These are phyloP conservation scores for Syzygium aqueum DNA, from an alignment of 345 rosid genomes.

Conservation along the genomic window DNA sequence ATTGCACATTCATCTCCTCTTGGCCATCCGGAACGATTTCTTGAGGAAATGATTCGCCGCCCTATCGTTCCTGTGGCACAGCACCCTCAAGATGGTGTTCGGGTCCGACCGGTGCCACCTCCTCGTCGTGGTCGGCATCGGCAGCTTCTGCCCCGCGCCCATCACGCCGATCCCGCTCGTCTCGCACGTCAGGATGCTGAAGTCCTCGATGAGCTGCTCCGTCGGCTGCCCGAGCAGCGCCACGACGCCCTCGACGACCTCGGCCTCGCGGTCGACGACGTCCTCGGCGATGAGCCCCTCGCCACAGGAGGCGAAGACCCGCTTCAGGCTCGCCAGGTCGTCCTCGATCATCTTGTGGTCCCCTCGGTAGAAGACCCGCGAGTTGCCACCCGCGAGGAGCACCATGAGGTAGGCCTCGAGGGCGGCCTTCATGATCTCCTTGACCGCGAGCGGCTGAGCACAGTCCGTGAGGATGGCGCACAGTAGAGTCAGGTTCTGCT, in stretches of 20 bases:
- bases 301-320: constrained; percentile 19
- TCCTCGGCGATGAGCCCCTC: constrained; percentile 35
- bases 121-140: constrained; percentile 42
- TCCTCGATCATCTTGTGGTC: constrained; percentile 22
- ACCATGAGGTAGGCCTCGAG: constrained; percentile 36
- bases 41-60: constrained; percentile 26
- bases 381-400: constrained; percentile 28
- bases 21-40: constrained; percentile 33
- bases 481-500: constrained; percentile 34
- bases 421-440: constrained; percentile 34
- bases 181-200: constrained; percentile 33
- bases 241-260: constrained; percentile 27
- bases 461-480: constrained; percentile 31
- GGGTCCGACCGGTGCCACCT: constrained; percentile 44
- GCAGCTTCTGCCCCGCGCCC: constrained; percentile 28
- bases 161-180: constrained; percentile 30
- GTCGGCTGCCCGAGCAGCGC: constrained; percentile 33
- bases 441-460: constrained; percentile 26
- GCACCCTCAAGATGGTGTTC: constrained; percentile 31
- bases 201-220: constrained; percentile 39
- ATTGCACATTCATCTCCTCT: constrained; percentile 13
- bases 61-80: constrained; percentile 35
- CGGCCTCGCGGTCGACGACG: constrained; percentile 19
- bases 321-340: constrained; percentile 26
- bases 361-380: constrained; percentile 16